Evolutionary conservation across 202 grass and related monocot species (phyloP), one percentile per base, ranked within the genome.

Genomic region (Saccharum hybrid): DNA sequence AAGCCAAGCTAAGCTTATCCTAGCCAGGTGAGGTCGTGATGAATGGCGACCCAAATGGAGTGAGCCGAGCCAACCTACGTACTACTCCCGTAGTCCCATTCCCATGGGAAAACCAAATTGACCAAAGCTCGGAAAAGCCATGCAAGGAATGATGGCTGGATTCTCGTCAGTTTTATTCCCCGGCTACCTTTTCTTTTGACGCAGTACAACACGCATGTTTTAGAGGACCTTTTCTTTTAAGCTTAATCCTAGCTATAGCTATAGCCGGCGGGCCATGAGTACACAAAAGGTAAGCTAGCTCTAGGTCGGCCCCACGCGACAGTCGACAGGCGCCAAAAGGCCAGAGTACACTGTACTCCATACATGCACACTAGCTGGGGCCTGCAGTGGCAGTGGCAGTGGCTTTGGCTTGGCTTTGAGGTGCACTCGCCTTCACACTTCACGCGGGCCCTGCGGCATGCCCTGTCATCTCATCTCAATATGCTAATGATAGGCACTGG

Each of bases 241-340:
- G n/a, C n/a, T n/a, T n/a, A n/a, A n/a, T n/a, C n/a, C n/a, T n/a
- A n/a, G n/a, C n/a, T n/a, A n/a, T 12, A 16, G 46, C 14, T 6
- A 14, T 49, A 15, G 12, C 46, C 46, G 13, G 46, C 14, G 46
- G 46, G 13, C 46, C 46, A 49, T 49, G 13, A 49, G 14, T 49
- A 13, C 13, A 15, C 14, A 51, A n/a, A n/a, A 33, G 19, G 49
- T 41, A 38, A 76, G 74, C 36, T 23, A 16, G 19, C n/a, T 46
- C 41, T 21, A 41, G 15, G 56, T 59, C n/a, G 40, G 60, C 0
- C 40, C 81, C 81, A 84, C 62, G 28, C n/a, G 1, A 59, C 56
- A 59, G 56, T 59, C 49, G 69, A 14, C 81, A 75, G 60, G 33
- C 38, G 8, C 37, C 39, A 33, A 56, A 80, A 88, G 78, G 75